phyloP scores from a whole-genome alignment of 2,329 filamentous ascomycete species.

The Xylaria sp. region DNA sequence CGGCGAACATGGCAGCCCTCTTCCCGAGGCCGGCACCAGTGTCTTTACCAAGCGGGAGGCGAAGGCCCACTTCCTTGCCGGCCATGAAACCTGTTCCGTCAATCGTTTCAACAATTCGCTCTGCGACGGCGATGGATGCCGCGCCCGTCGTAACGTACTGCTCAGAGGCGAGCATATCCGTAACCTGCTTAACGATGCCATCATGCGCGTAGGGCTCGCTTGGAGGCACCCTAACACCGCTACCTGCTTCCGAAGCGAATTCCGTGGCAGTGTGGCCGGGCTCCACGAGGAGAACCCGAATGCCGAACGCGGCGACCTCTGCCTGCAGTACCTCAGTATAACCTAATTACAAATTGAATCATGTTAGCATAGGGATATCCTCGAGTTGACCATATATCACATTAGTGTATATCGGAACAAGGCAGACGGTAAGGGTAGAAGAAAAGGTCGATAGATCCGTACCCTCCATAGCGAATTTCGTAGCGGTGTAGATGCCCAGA shows the following conservation, averaged over 20 bases:
- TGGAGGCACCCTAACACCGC: constrained; percentile 34
- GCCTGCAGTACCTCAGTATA: constrained; percentile 42
- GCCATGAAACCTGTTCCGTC: constrained; percentile 43
- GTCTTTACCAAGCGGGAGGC: constrained; percentile 36
- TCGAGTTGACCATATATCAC: background rate
- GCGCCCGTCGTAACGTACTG: constrained; percentile 17
- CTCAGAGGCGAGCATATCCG: constrained; percentile 18
- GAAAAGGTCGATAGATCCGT: background rate
- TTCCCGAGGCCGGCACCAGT: constrained; percentile 22
- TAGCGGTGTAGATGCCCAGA: constrained; percentile 43
- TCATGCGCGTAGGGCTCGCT: constrained; percentile 41
- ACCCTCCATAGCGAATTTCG: constrained; percentile 46
- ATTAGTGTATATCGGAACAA: background rate
- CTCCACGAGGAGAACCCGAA: constrained; percentile 44
- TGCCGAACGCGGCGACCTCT: constrained; percentile 43
- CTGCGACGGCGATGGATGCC: constrained; percentile 34
- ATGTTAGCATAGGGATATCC: constrained; percentile 5
- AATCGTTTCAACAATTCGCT: constrained; percentile 44
- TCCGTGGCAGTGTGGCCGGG: constrained; percentile 43
- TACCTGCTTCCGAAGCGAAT: constrained; percentile 35
- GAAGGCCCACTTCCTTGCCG: constrained; percentile 36
- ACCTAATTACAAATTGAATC: constrained; percentile 28
- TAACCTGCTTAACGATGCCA: constrained; percentile 26
- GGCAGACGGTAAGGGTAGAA: background rate
- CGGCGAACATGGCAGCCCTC: constrained; percentile 20